Conservation (phyloP, 495 filamentous ascomycete species). For the Ramalina intermedia region DNA sequence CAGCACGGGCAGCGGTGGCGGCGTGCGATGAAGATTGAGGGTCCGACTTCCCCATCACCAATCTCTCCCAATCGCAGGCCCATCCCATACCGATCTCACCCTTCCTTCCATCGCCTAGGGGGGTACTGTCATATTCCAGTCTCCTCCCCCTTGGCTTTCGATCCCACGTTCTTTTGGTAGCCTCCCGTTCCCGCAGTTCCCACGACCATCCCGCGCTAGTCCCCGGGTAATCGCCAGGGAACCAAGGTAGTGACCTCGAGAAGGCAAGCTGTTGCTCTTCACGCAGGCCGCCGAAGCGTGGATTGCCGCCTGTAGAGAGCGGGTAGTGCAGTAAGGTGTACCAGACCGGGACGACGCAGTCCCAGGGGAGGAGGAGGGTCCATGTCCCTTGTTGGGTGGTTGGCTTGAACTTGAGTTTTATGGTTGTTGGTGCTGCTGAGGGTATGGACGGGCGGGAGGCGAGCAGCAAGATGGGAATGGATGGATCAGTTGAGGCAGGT, state of each 20-base stretch:
- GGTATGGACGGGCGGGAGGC: slow-evolving; percentile 34
- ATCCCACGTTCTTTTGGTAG: slow-evolving; percentile 56
- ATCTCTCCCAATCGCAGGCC: slow-evolving; percentile 73
- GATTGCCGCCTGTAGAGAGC: slow-evolving; percentile 61
- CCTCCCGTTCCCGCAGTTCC: slow-evolving; percentile 50
- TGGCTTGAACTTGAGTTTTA: no score
- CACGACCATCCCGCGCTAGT: slow-evolving; percentile 67
- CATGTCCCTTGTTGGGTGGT: slow-evolving; percentile 52
- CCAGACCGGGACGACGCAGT: slow-evolving; percentile 77
- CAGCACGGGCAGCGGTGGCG: background rate
- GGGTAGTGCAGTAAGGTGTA: slow-evolving; percentile 76
- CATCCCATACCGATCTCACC: slow-evolving; percentile 77
- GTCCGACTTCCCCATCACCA: slow-evolving; percentile 26
- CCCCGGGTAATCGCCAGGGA: slow-evolving; percentile 78
- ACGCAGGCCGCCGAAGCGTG: slow-evolving; percentile 68
- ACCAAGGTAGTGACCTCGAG: slow-evolving; percentile 66
- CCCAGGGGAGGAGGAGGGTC: slow-evolving; percentile 85
- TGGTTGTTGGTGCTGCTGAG: no score
- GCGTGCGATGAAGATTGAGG: slow-evolving; percentile 1
- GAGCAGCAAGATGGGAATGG: slow-evolving; percentile 65
- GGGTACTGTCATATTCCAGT: slow-evolving; percentile 59
- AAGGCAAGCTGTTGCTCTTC: slow-evolving; percentile 72
- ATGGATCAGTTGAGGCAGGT: slow-evolving; percentile 53
- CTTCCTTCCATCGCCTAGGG: slow-evolving; percentile 56
- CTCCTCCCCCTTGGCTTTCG: slow-evolving; percentile 70